These are phyloP conservation scores for Chrysoporthe puriensis DNA, from an alignment of 2,329 filamentous ascomycete genomes.

Conservation along the genomic window DNA sequence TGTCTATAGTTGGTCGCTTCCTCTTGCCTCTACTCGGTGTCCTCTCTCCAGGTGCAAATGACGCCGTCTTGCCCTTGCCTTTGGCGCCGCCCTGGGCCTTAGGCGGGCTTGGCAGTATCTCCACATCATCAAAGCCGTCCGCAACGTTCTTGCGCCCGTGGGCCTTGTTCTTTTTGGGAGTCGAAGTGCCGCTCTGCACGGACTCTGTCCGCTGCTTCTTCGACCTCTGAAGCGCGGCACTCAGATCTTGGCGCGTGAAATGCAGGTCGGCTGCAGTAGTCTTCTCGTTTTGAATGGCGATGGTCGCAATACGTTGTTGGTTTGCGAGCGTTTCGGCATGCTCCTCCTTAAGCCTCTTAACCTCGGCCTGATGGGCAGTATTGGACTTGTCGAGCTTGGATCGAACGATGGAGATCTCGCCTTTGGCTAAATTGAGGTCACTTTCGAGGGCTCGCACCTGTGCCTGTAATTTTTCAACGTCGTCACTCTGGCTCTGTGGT, in stretches of 20 bases:
- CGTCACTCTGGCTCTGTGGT: conserved; percentile 39
- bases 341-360: conserved; percentile 64
- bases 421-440: conserved; percentile 65
- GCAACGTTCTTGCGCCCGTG: conserved; percentile 60
- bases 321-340: conserved; percentile 67
- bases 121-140: conserved; percentile 77
- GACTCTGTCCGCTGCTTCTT: conserved; percentile 48
- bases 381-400: conserved; percentile 66
- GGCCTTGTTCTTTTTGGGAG: conserved; percentile 63
- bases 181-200: conserved; percentile 47
- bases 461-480: conserved; percentile 54
- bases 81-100: conserved; percentile 48
- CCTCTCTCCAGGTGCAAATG: conserved; percentile 51
- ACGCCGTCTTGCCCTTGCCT: conserved; percentile 43
- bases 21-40: conserved; percentile 72
- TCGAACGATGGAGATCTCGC: conserved; percentile 76
- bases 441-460: conserved; percentile 57
- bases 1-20: conserved; percentile 68
- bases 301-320: conserved; percentile 66
- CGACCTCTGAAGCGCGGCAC: conserved; percentile 58
- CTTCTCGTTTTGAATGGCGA: conserved; percentile 66
- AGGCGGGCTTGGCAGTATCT: conserved; percentile 57
- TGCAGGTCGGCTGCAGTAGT: conserved; percentile 70
- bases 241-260: conserved; percentile 73
- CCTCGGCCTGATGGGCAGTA: conserved; percentile 64